A percentile compares a stretch with the other conserved stretches of the same genome.
These are phyloP conservation scores for Silene noctiflora DNA, from an alignment of 179 eudicot genomes.

Conservation along the genomic window DNA sequence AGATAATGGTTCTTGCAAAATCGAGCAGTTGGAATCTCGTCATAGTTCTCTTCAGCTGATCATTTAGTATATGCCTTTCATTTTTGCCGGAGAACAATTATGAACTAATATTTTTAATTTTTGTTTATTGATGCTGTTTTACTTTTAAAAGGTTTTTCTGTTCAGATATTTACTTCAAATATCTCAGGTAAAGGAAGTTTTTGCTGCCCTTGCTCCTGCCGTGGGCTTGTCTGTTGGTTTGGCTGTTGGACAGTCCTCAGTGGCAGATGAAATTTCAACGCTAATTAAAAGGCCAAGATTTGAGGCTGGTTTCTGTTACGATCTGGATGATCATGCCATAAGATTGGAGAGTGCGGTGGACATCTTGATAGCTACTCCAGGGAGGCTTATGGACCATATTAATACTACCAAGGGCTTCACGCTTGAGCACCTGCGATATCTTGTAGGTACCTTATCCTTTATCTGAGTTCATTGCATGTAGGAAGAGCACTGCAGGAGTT, in stretches of 20 bases:
- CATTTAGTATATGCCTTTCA: constrained; percentile 1
- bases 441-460: constrained; percentile 49
- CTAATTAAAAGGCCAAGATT: constrained; percentile 61
- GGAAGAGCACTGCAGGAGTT: no score
- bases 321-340: constrained; percentile 50
- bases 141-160: background rate
- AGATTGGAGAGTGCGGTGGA: constrained; percentile 69
- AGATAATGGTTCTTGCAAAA: background rate
- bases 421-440: constrained; percentile 82
- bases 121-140: background rate
- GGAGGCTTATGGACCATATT: constrained; percentile 96
- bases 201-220: constrained; percentile 82
- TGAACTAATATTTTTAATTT: background rate
- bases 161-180: background rate
- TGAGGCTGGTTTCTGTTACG: constrained; percentile 66
- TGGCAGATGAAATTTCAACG: constrained; percentile 78
- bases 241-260: constrained; percentile 95
- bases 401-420: constrained; percentile 87
- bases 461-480: background rate
- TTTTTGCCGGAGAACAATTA: background rate
- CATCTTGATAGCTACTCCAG: constrained; percentile 96
- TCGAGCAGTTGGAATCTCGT: background rate
- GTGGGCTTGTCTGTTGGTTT: constrained; percentile 93
- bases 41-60: background rate
- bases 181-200: constrained; percentile 84